Evolutionary conservation across 1,139 yeast genomes (phyloP).

Genomic region (Pichia sp.): DNA sequence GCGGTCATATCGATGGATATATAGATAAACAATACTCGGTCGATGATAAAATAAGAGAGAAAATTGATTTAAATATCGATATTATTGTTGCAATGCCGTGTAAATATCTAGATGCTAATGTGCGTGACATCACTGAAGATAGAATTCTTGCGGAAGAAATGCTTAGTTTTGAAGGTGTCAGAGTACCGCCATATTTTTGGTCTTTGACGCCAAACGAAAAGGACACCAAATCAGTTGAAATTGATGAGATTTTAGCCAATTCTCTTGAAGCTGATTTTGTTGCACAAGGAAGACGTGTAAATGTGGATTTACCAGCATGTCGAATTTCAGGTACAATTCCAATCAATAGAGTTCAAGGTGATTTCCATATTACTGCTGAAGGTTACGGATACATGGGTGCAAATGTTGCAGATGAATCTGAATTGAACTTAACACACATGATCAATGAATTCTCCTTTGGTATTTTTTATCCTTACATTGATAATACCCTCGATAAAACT

Average conservation of each 20-base stretch:
- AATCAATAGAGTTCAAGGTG: conserved; percentile 80
- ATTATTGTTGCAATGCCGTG: conserved; percentile 83
- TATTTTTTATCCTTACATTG: conserved; percentile 74
- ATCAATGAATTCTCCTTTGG: conserved; percentile 89
- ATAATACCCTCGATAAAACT: conserved; percentile 79
- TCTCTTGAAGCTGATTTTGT: conserved; percentile 59
- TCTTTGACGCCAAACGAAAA: conserved; percentile 41
- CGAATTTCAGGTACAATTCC: conserved; percentile 83
- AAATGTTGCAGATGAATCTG: conserved; percentile 39
- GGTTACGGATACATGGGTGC: conserved; percentile 54
- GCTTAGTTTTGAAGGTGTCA: conserved; percentile 58
- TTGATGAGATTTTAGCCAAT: conserved; percentile 59
- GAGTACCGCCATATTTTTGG: conserved; percentile 37
- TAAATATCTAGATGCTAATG: conserved; percentile 64
- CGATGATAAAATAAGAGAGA: conserved; percentile 52
- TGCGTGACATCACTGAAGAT: conserved; percentile 72
- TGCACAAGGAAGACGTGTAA: conserved; percentile 32
- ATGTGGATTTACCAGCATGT: conserved; percentile 68
- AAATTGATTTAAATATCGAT: conserved; percentile 68
- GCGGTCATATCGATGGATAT: conserved; percentile 78
- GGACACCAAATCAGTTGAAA: conserved; percentile 51
- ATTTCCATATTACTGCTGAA: conserved; percentile 73
- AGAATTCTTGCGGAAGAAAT: conserved; percentile 69
- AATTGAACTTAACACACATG: conserved; percentile 73
- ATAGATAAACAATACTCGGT: conserved; percentile 74